Base-by-base conservation (phyloP, 2,329 filamentous ascomycete species). In the Fusarium proliferatum region DNA sequence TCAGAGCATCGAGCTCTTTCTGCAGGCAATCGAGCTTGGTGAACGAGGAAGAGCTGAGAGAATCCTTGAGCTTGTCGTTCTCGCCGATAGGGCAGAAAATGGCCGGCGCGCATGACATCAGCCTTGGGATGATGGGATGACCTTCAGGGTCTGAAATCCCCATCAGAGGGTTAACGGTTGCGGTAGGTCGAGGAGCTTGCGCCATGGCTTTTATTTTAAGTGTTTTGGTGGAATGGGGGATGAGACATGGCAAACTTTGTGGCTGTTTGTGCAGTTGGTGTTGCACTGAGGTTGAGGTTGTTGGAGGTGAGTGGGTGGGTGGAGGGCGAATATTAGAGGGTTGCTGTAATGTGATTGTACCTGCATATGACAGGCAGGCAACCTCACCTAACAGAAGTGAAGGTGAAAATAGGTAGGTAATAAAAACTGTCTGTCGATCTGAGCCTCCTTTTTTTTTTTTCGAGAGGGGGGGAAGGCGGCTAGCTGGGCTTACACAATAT, bases 71-170 rank as follows among this genome's bases (percentile, higher is more conserved):
- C 28, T 30, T 42, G 42, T 61, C 56, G 28, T 48, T 42, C 13
- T 69, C 60, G 9, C 64, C 49, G 21, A 84, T 75, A 33, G 81
- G 80, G 33, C 81, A 78, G 72, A 83, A 85, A 51, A 84, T 56
- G 21, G 59, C 60, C 4, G 72, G 64, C 28, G 68, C 43, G 34
- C 65, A 53, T 33, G n/a, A 46, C 30, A 10, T 36, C 16, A 75
- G 30, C 8, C 36, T 38, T 17, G 72, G 61, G 36, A 73, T 70
- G 43, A 73, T 57, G 15, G 69, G 56, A 19, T 69, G 34, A 9
- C 69, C 74, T 7, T 67, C 62, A 19, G 63, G 70, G 51, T 74
- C 68, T 36, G 63, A 45, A 42, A 69, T 36, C 15, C 66, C 45
- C 33, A 56, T 33, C 19, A 66, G 39, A 12, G 48, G 38, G 10